A percentile compares a stretch with the other conserved stretches of the same genome.
Conservation (phyloP, 164 flowering plant genomes). For the Liriodendron chinense region DNA sequence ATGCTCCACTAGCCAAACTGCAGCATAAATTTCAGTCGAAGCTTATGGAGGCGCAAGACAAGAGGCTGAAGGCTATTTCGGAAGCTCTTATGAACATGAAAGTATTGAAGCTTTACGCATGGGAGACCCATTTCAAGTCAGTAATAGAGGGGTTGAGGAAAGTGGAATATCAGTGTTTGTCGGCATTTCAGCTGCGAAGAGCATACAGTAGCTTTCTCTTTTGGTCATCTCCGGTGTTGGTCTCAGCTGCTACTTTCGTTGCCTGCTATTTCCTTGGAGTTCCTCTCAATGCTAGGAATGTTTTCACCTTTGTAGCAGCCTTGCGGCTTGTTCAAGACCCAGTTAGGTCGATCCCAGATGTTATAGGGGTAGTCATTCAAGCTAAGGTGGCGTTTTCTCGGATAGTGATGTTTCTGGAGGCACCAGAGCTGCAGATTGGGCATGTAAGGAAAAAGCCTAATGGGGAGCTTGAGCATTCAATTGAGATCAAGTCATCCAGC, state of each 20-base stretch:
- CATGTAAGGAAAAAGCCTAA: slow-evolving; percentile 14
- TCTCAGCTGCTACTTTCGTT: slow-evolving; percentile 59
- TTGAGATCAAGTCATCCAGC: slow-evolving; percentile 28
- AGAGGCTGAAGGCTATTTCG: too few relatives aligned
- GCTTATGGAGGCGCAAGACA: too few relatives aligned
- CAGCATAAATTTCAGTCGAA: too few relatives aligned
- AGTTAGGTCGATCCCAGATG: slow-evolving; percentile 53
- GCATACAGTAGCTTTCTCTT: too few relatives aligned
- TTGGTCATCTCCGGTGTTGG: slow-evolving; percentile 67
- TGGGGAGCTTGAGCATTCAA: slow-evolving; percentile 17
- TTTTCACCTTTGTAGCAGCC: slow-evolving; percentile 78
- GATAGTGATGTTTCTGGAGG: slow-evolving; percentile 54
- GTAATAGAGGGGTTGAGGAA: too few relatives aligned
- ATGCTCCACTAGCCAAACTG: slow-evolving; percentile 62
- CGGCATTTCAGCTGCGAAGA: too few relatives aligned
- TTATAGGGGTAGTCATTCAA: slow-evolving; percentile 43
- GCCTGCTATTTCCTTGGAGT: slow-evolving; percentile 54
- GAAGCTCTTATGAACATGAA: too few relatives aligned
- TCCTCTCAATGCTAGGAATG: slow-evolving; percentile 58
- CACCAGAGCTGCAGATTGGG: slow-evolving; percentile 49
- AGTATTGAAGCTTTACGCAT: too few relatives aligned
- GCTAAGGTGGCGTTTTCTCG: slow-evolving; percentile 57
- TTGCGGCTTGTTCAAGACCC: slow-evolving; percentile 73
- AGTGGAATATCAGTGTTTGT: too few relatives aligned
- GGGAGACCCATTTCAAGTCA: too few relatives aligned